Conservation (phyloP, 345 rosid genomes). For the Adansonia digitata region DNA sequence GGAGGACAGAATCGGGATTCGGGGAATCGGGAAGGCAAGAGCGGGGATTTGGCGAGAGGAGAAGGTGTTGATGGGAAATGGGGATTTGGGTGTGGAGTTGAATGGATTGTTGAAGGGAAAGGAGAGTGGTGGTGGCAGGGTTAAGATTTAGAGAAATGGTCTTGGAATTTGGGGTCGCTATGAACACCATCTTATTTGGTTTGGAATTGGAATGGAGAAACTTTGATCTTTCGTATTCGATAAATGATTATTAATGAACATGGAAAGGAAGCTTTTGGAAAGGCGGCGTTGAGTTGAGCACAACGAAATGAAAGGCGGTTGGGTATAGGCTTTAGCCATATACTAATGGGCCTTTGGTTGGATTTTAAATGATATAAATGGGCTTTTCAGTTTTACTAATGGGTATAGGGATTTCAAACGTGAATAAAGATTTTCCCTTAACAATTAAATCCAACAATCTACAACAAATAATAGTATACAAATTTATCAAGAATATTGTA, state of each 20-base stretch:
- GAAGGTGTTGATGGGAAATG: conserved; percentile 29
- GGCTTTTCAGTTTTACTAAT: too few relatives aligned
- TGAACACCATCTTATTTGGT: conserved; percentile 42
- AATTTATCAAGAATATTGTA: too few relatives aligned
- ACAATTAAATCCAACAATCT: too few relatives aligned
- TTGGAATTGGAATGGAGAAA: neutral
- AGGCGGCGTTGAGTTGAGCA: too few relatives aligned
- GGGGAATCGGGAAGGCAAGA: neutral
- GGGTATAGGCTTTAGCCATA: neutral
- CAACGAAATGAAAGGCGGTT: neutral
- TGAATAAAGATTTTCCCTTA: too few relatives aligned
- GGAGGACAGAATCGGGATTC: conserved; percentile 27
- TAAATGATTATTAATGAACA: too few relatives aligned
- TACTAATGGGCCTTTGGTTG: neutral
- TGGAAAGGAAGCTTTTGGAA: too few relatives aligned
- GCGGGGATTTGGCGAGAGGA: conserved; percentile 22
- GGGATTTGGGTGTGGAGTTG: conserved; percentile 43
- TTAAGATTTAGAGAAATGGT: conserved; percentile 41
- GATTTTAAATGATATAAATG: neutral
- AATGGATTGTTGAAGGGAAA: conserved; percentile 41
- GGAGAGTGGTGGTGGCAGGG: conserved; percentile 52
- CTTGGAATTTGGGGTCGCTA: conserved; percentile 44
- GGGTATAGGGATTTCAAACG: too few relatives aligned
- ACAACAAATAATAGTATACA: too few relatives aligned
- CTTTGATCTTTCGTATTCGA: too few relatives aligned